Percentiles rank a stretch among this genome's conserved stretches.
Conservation (phyloP, 176 grass and related monocot genomes). For the Carex myosuroides region DNA sequence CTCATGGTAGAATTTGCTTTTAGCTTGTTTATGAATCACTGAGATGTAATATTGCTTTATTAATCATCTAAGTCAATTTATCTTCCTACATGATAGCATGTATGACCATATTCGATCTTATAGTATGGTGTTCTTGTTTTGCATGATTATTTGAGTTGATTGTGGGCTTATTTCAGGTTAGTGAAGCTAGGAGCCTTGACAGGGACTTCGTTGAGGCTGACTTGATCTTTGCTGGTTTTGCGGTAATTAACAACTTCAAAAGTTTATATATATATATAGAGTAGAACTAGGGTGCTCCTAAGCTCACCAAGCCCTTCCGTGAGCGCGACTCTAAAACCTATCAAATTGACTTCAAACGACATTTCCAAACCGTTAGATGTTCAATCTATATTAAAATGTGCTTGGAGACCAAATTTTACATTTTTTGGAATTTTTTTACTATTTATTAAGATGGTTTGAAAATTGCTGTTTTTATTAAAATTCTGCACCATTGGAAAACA, state of each 20-base stretch:
- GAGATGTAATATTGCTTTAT: conserved; percentile 2
- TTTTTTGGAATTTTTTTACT: no score
- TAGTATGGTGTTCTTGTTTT: not conserved
- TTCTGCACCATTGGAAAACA: no score
- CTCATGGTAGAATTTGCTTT: not conserved
- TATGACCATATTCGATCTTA: not conserved
- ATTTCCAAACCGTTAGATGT: no score
- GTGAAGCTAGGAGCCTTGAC: conserved; percentile 89
- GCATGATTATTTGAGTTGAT: not conserved
- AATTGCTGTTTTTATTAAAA: no score
- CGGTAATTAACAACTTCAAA: conserved; percentile 37
- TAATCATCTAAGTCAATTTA: conserved; percentile 12
- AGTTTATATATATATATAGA: no score
- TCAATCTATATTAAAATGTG: no score
- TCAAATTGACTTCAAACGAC: no score
- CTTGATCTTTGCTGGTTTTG: conserved; percentile 93
- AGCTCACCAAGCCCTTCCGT: no score
- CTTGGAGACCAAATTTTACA: no score
- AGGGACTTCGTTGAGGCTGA: conserved; percentile 78
- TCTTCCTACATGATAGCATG: not conserved
- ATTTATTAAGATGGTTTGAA: no score
- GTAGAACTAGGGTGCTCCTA: no score
- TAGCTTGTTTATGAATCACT: not conserved
- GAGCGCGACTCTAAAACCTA: no score
- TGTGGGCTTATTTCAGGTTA: conserved; percentile 62